Base-by-base conservation (phyloP, 805 yeast species). In the Suhomyces emberorum region DNA sequence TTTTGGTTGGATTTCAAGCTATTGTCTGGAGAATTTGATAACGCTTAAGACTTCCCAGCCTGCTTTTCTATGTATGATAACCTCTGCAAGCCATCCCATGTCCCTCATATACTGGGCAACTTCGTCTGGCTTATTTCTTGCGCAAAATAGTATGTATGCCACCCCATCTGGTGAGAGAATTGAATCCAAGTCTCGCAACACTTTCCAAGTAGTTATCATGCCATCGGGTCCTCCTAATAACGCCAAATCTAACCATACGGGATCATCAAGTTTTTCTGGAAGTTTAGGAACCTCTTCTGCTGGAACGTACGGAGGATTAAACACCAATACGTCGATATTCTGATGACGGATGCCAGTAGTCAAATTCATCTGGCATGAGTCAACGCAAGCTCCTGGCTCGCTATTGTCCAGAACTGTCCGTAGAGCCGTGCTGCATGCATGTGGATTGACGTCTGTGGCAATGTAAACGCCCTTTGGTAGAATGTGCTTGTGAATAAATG, bases 271-370 rank as follows among this genome's bases (percentile, higher is more conserved):
- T 3, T 49, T 29, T 1, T 39, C 41, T 0, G 93, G 93, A 1
- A 74, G 47, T 0, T 44, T 52, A 0, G 98, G 97, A 0, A 87
- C 83, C 0, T 51, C 53, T 40, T 80, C 88, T 1, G 91, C 86
- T 0, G 98, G 98, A 1, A 93, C 98, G 54, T 93, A 93, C 0
- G 98, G 98, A 0, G 98, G 98, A 52, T 93, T 93, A 61, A 93
- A 93, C 1, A 93, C 69, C 15, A 93, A 63, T 1, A 91, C 39
- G 51, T 93, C 98, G 1, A 88, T 70, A 4, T 61, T 34, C 2
- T 69, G 47, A 0, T 52, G 51, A 9, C 73, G 55, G 7, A 88
- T 43, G 2, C 77, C 68, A 7, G 70, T 48, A 0, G 83, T 72
- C 20, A 88, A 59, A 49, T 76, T 75, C 54, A 79, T 72, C 41